These are phyloP conservation scores for Pestalotiopsis sp. DNA, from an alignment of 2,329 filamentous ascomycete species.

Conservation along the genomic window DNA sequence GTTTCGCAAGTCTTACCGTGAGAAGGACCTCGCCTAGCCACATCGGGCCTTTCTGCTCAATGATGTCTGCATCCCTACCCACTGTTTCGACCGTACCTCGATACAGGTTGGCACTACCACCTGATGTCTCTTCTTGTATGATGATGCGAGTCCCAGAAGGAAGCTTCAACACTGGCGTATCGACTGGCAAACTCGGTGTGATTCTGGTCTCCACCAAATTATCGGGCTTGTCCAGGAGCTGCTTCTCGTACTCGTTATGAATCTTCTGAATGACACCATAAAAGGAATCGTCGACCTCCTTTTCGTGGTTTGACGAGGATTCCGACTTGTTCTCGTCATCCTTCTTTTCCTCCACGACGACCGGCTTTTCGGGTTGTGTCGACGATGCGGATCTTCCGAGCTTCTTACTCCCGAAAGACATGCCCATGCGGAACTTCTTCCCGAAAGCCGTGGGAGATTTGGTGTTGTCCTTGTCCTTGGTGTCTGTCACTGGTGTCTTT, in stretches of 20 bases:
- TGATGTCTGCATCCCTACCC: conserved; percentile 73
- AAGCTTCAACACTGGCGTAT: conserved; percentile 75
- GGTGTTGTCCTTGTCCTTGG: conserved; percentile 54
- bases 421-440: conserved; percentile 34
- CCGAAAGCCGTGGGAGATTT: conserved; percentile 55
- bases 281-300: conserved; percentile 75
- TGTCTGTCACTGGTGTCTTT: conserved; percentile 53
- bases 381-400: conserved; percentile 68
- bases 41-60: conserved; percentile 84
- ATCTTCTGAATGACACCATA: conserved; percentile 72
- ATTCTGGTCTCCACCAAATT: conserved; percentile 61
- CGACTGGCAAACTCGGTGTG: conserved; percentile 67
- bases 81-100: conserved; percentile 81
- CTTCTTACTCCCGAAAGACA: conserved; percentile 81
- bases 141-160: conserved; percentile 67
- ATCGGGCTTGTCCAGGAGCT: conserved; percentile 55
- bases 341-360: conserved; percentile 73
- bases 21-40: conserved; percentile 91
- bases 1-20: conserved; percentile 43
- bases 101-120: conserved; percentile 81
- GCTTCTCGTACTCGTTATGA: conserved; percentile 70
- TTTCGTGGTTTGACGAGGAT: conserved; percentile 65
- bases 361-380: conserved; percentile 70
- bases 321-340: conserved; percentile 58
- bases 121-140: conserved; percentile 67